Base-by-base conservation (phyloP, 257 asterid genomes). In the Apocynum venetum region DNA sequence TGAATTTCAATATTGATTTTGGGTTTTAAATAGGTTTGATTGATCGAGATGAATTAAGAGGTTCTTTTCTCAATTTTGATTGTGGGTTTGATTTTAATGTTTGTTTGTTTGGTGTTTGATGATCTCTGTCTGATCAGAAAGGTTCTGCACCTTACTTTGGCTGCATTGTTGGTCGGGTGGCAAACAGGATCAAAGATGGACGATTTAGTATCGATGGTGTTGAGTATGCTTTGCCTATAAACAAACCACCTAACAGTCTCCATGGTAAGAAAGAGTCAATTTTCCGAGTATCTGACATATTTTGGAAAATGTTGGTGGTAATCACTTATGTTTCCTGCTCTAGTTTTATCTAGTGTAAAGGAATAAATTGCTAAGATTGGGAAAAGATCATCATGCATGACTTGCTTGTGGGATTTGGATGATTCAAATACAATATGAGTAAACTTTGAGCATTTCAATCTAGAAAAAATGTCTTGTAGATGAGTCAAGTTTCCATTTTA, bases 81-180 rank as follows among this genome's bases (percentile, higher is more conserved):
- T 47, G 8, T 51, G 10, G 48, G 35, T 77, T 77, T 71, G 10
- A 61, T 71, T 20, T 75, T 68, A 49, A 31, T 36, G 20, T 82
- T 65, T 71, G 25, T 65, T 3, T 60, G n/a, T 67, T 9, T 14
- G 70, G 75, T 75, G 65, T 70, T 53, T 85, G 72, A 43, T 43
- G 73, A 43, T 68, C 53, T 43, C 8, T 43, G 53, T 1, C 17
- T 68, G 38, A 77, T 77, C 89, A 96, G 99, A 91, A 89, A 91
- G 98, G 97, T 47, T 93, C 83, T 75, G 89, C 97, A 8, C 97
- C 97, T 70, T 96, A 86, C 78, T 96, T 96, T 82, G 99, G 99
- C 20, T 92, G 98, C 87, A 93, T 96, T 67, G 99, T 96, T 64
- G 99, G 99, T 78, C 92, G 99, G 72, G 99, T 96, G 73, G 99